Evolutionary conservation across 2,329 filamentous ascomycete genomes (phyloP).

Genomic region (Huntiella bhutanensis): DNA sequence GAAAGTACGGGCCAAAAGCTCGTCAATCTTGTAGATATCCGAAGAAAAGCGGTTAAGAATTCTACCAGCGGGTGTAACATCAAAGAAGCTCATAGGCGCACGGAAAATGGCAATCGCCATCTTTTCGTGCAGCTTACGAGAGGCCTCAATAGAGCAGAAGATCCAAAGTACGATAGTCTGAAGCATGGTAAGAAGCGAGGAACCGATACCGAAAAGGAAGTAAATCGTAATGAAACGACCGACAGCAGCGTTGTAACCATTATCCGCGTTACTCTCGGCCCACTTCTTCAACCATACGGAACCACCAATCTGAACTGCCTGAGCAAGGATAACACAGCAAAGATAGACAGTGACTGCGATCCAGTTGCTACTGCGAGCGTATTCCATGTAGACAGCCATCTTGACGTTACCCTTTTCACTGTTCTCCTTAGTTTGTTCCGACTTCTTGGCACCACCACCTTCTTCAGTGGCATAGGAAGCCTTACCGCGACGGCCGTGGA

Average conservation of each 20-base stretch:
- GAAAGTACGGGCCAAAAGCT: conserved; percentile 88
- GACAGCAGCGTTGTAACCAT: conserved; percentile 51
- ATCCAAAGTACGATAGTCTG: conserved; percentile 97
- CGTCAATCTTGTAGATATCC: conserved; percentile 68
- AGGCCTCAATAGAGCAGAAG: conserved; percentile 98
- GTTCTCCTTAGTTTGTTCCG: conserved; percentile 72
- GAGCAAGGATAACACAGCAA: conserved; percentile 55
- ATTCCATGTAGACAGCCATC: conserved; percentile 86
- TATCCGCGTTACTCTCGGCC: conserved; percentile 58
- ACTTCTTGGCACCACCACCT: conserved; percentile 42
- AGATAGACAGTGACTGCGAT: conserved; percentile 68
- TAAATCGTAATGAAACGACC: conserved; percentile 91
- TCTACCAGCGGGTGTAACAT: conserved; percentile 87
- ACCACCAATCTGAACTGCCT: conserved; percentile 65
- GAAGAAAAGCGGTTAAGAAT: conserved; percentile 91
- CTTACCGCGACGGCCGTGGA: conserved; percentile 70
- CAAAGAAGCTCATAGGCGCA: conserved; percentile 97
- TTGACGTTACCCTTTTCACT: conserved; percentile 94
- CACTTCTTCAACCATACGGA: conserved; percentile 89
- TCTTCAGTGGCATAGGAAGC: conserved; percentile 66
- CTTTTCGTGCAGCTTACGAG: conserved; percentile 83
- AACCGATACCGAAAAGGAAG: conserved; percentile 81
- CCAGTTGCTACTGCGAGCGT: conserved; percentile 86
- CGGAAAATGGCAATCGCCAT: conserved; percentile 97
- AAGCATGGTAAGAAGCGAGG: conserved; percentile 64